A percentile compares a stretch with the other conserved stretches of the same genome.
These are phyloP conservation scores for Aspergillus funiculosus DNA, from an alignment of 495 filamentous ascomycete species.

Conservation along the genomic window DNA sequence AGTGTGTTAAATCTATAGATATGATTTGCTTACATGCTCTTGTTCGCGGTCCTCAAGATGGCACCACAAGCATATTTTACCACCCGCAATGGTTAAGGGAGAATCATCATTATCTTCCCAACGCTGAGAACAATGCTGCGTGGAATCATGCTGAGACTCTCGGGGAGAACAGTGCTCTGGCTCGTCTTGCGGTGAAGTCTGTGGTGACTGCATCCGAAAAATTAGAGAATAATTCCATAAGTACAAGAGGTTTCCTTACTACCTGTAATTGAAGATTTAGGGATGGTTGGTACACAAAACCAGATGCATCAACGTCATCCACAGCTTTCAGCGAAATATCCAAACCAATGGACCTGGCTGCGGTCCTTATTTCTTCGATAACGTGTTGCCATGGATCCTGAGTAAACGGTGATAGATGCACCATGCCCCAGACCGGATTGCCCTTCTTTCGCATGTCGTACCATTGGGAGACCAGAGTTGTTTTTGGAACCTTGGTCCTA, in stretches of 20 bases:
- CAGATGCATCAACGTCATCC: slow-evolving; percentile 17
- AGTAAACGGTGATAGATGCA: slow-evolving; percentile 22
- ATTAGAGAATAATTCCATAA: too few species aligned
- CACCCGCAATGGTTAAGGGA: slow-evolving; percentile 6
- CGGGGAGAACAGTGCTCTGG: too few species aligned
- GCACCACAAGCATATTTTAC: slow-evolving; percentile 27
- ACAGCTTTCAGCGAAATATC: slow-evolving; percentile 7
- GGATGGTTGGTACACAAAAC: too few species aligned
- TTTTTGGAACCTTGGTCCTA: neutral
- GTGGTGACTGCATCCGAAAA: too few species aligned
- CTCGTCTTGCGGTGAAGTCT: too few species aligned
- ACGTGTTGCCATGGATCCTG: slow-evolving; percentile 17
- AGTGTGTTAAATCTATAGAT: too few species aligned
- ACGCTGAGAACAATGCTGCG: too few species aligned
- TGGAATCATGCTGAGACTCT: neutral
- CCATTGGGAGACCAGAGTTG: slow-evolving; percentile 23
- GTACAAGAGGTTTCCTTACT: too few species aligned
- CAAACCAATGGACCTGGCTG: slow-evolving; percentile 12
- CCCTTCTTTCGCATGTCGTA: slow-evolving; percentile 10
- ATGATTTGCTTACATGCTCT: too few species aligned
- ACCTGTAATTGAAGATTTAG: too few species aligned
- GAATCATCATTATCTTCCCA: too few species aligned
- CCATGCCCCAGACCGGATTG: slow-evolving; percentile 22
- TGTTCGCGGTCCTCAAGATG: slow-evolving; percentile 1
- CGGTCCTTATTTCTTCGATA: slow-evolving; percentile 19